Conservation (phyloP, 2,329 filamentous ascomycete genomes). For the Ustulina deusta region DNA sequence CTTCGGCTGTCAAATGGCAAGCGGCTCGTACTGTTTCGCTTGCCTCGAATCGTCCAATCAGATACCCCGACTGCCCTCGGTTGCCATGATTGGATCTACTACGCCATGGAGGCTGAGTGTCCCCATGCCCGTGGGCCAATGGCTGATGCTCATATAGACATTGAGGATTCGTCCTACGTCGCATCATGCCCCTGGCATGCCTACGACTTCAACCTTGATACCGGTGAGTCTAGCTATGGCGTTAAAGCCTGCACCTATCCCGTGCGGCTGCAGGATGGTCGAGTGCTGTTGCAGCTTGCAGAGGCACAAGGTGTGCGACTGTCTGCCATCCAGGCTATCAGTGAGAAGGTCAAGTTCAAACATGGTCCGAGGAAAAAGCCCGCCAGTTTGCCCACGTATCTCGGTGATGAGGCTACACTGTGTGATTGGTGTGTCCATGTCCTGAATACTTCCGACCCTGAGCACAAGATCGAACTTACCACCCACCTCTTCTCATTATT, state of each 20-base stretch:
- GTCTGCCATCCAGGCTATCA: slow-evolving; percentile 56
- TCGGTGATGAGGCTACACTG: slow-evolving; percentile 57
- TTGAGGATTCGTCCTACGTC: slow-evolving; percentile 61
- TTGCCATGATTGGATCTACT: slow-evolving; percentile 58
- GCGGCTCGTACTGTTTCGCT: slow-evolving; percentile 59
- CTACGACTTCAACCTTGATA: slow-evolving; percentile 63
- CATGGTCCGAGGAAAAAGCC: slow-evolving; percentile 46
- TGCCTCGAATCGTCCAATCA: slow-evolving; percentile 55
- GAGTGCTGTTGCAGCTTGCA: slow-evolving; percentile 52
- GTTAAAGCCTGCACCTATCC: slow-evolving; percentile 61
- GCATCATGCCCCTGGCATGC: slow-evolving; percentile 62
- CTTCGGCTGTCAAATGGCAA: slow-evolving; percentile 58
- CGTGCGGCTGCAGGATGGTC: slow-evolving; percentile 53
- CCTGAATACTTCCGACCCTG: slow-evolving; percentile 58
- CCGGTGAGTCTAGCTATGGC: slow-evolving; percentile 61
- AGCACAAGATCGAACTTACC: slow-evolving; percentile 61
- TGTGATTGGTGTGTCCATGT: slow-evolving; percentile 62
- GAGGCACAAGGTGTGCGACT: slow-evolving; percentile 46
- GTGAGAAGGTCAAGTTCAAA: slow-evolving; percentile 60
- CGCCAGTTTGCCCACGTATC: slow-evolving; percentile 45
- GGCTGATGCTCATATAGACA: slow-evolving; percentile 59
- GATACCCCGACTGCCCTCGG: slow-evolving; percentile 48
- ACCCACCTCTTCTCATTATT: slow-evolving; percentile 58
- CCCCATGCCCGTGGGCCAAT: slow-evolving; percentile 61
- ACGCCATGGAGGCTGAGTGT: slow-evolving; percentile 62